Evolutionary conservation across 2,329 filamentous ascomycete genomes (phyloP), one percentile per base, ranked within the genome.

Genomic region (Myotisia sp.): DNA sequence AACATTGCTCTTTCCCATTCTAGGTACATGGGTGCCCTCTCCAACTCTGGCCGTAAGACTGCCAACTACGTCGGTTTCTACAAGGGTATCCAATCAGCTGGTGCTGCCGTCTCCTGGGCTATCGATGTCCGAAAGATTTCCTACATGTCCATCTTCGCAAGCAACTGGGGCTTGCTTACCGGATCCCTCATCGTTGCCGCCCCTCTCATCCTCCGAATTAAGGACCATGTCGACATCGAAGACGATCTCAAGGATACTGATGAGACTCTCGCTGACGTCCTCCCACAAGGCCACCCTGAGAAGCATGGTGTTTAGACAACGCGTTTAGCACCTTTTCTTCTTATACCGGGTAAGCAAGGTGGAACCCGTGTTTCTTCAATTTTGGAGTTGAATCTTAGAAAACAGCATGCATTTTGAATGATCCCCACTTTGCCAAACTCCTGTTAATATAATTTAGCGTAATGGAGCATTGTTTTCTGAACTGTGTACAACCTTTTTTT

Each of bases 11-110:
- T 8, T 6, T 32, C 24, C n/a, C n/a, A n/a, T n/a, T 17, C 26
- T 39, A 79, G 76, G 77, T 86, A 79, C 64, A 93, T 95, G 79
- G 87, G 87, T 33, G 74, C 86, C 5, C 68, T 94, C 27, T 86
- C 82, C 52, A 95, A 95, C 71, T 92, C 87, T 43, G 75, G 81
- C 40, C 83, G 86, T 56, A 87, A 85, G 57, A 72, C 87, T 18
- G 86, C 87, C 62, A 93, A 94, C 65, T 79, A 87, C 50, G 80
- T 84, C 26, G 86, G 82, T 42, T 86, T 81, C 65, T 90, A 90
- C 70, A 90, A 90, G 63, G 78, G 78, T 33, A 80, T 92, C 43
- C 84, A 92, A 57, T 87, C 81, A n/a, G 82, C 81, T 12, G 84
- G 83, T 47, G 76, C 77, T 3, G 84, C 80, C 38, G 71, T 58